phyloP scores from a whole-genome alignment of 495 filamentous ascomycete genomes.

The Trichoderma reesei region DNA sequence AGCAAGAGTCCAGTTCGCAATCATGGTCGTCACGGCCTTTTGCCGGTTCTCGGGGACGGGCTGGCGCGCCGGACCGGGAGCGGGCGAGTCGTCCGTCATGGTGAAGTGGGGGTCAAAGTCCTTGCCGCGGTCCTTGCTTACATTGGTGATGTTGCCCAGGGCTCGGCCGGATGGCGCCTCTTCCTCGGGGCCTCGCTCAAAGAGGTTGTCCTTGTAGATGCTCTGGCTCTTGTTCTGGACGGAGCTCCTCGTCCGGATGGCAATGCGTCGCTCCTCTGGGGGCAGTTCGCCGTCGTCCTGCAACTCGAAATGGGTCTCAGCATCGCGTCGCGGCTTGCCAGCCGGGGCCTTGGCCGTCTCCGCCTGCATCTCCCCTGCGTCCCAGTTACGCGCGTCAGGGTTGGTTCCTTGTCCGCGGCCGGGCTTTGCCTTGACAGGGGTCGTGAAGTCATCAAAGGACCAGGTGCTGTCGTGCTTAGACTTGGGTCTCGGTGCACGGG shows the following conservation, averaged over 20 bases:
- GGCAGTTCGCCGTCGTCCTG: conserved; percentile 36
- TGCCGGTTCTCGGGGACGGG: conserved; percentile 40
- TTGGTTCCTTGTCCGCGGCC: conserved; percentile 31
- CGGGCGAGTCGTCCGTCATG: conserved; percentile 54
- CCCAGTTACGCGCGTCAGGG: conserved; percentile 54
- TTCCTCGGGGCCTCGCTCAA: conserved; percentile 20
- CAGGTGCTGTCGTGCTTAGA: conserved; percentile 61
- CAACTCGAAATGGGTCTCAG: conserved; percentile 70
- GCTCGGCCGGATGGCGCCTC: conserved; percentile 27
- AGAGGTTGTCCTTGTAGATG: conserved; percentile 67
- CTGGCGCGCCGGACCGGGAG: conserved; percentile 17
- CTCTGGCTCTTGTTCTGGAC: conserved; percentile 46
- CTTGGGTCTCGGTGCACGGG: conserved; percentile 29
- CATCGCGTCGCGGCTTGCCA: conserved; percentile 63
- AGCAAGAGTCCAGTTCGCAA: conserved; percentile 52
- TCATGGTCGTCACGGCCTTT: conserved; percentile 58
- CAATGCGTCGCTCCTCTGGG: conserved; percentile 19
- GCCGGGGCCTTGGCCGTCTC: conserved; percentile 47
- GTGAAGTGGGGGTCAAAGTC: conserved; percentile 65
- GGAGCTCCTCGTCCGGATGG: conserved; percentile 34
- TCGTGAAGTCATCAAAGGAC: conserved; percentile 78
- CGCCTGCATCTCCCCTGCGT: conserved; percentile 39
- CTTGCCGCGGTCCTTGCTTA: conserved; percentile 51
- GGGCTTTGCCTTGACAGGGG: conserved; percentile 57
- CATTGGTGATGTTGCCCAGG: conserved; percentile 54